These are phyloP conservation scores for Metschnikowia anglica DNA, from an alignment of 805 yeast genomes.

Conservation along the genomic window DNA sequence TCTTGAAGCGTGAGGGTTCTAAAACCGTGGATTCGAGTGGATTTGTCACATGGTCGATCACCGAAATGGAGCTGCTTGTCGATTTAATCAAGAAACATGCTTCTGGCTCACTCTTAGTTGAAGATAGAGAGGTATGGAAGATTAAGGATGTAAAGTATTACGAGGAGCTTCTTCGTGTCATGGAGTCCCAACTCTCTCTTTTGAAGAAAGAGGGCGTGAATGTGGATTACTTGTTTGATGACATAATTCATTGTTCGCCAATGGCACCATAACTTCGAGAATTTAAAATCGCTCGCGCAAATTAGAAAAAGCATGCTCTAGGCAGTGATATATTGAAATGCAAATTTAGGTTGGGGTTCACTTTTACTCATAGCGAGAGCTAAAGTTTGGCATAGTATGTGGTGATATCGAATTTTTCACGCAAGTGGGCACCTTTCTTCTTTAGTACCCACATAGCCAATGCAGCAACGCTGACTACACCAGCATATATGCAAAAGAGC, in stretches of 20 bases:
- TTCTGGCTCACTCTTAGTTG: conserved; percentile 49
- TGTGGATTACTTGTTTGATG: conserved; percentile 65
- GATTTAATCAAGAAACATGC: conserved; percentile 64
- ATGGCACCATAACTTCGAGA: neutral
- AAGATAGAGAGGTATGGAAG: conserved; percentile 15
- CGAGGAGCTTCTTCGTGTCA: conserved; percentile 52
- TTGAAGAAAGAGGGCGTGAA: conserved; percentile 68
- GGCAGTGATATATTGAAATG: too few species aligned
- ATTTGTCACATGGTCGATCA: conserved; percentile 77
- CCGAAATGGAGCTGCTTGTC: conserved; percentile 60
- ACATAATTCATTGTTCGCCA: conserved; percentile 25
- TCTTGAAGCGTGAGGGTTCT: conserved; percentile 29
- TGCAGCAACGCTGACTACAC: conserved; percentile 49
- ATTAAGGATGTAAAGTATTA: conserved; percentile 49
- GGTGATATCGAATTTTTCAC: conserved; percentile 61
- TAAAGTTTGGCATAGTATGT: conserved; percentile 52
- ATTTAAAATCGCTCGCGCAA: neutral
- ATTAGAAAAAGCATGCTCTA: neutral
- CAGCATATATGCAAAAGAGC: conserved; percentile 63
- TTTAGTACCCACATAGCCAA: conserved; percentile 48
- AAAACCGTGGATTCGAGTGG: conserved; percentile 33
- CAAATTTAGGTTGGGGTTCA: too few species aligned
- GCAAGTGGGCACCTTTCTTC: conserved; percentile 56
- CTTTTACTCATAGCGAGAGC: neutral
- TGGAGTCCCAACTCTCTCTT: conserved; percentile 59